A percentile compares a stretch with the other conserved stretches of the same genome.
phyloP scores from a whole-genome alignment of 768 basidiomycete species.

The Tulasnella sp. region DNA sequence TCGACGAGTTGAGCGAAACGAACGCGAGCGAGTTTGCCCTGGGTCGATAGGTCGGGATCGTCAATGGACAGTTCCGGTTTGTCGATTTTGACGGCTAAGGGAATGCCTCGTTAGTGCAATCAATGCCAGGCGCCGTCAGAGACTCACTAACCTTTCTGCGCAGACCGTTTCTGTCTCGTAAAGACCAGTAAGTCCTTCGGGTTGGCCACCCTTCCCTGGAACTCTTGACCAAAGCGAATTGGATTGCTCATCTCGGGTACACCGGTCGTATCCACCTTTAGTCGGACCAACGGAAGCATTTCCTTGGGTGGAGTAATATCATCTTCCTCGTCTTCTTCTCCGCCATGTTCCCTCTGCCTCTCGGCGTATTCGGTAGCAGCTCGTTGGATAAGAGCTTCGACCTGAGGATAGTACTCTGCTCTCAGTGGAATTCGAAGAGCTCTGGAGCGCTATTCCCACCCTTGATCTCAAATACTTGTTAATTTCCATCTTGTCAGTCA shows the following conservation, averaged over 20 bases:
- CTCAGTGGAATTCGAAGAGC: neutral
- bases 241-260: conserved; percentile 90
- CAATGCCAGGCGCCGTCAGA: too few species aligned
- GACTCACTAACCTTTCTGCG: neutral
- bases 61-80: conserved; percentile 74
- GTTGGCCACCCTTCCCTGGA: conserved; percentile 82
- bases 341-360: conserved; percentile 48
- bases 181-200: conserved; percentile 89
- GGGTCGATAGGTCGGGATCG: conserved; percentile 49
- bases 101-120: neutral
- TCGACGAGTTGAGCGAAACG: conserved; percentile 81
- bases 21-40: conserved; percentile 70
- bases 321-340: conserved; percentile 44
- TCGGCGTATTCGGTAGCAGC: conserved; percentile 73
- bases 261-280: conserved; percentile 88
- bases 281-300: conserved; percentile 79
- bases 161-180: conserved; percentile 63
- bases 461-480: conserved; percentile 65
- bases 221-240: conserved; percentile 93
- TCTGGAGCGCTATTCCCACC: conserved; percentile 28
- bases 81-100: conserved; percentile 42
- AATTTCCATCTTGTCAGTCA: conserved; percentile 73
- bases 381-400: conserved; percentile 64
- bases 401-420: conserved; percentile 31
- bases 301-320: conserved; percentile 31